Evolutionary conservation across 176 grass and related monocot species (phyloP).

Genomic region (Neostapfia colusana): DNA sequence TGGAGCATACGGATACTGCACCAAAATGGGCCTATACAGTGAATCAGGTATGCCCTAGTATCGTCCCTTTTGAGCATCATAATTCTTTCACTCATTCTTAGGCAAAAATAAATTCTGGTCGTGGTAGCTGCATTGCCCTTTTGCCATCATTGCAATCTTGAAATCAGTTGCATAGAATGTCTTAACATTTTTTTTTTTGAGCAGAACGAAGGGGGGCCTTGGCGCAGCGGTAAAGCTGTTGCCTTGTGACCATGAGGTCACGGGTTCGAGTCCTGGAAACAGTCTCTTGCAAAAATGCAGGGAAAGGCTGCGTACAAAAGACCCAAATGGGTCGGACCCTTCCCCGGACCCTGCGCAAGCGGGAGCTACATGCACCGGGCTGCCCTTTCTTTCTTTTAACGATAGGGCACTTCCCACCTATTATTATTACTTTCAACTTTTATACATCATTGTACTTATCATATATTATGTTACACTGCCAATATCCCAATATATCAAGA

Average conservation of each 20-base stretch:
- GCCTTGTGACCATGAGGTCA: too few relatives aligned
- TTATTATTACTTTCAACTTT: not conserved
- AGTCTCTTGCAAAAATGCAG: too few relatives aligned
- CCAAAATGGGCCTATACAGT: constrained; percentile 73
- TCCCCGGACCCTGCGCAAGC: too few relatives aligned
- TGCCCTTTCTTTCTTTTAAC: too few relatives aligned
- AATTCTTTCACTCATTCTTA: not conserved
- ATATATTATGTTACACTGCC: not conserved
- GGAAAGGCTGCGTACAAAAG: too few relatives aligned
- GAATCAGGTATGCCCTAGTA: constrained; percentile 59
- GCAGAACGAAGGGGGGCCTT: too few relatives aligned
- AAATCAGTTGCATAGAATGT: not conserved
- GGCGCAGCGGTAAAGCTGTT: too few relatives aligned
- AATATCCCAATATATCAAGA: not conserved
- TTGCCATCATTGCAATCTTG: not conserved
- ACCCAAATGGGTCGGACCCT: too few relatives aligned
- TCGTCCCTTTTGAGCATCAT: not conserved
- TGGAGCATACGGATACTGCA: constrained; percentile 85
- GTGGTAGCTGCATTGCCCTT: constrained; percentile 12
- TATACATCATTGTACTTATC: not conserved
- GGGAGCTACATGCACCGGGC: too few relatives aligned
- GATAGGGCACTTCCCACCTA: too few relatives aligned
- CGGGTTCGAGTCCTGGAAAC: too few relatives aligned
- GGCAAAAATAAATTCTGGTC: constrained; percentile 15
- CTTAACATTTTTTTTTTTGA: too few relatives aligned